Base-by-base conservation (phyloP, 352 stramenopile genomes). In the Aphanomyces euteiches region DNA sequence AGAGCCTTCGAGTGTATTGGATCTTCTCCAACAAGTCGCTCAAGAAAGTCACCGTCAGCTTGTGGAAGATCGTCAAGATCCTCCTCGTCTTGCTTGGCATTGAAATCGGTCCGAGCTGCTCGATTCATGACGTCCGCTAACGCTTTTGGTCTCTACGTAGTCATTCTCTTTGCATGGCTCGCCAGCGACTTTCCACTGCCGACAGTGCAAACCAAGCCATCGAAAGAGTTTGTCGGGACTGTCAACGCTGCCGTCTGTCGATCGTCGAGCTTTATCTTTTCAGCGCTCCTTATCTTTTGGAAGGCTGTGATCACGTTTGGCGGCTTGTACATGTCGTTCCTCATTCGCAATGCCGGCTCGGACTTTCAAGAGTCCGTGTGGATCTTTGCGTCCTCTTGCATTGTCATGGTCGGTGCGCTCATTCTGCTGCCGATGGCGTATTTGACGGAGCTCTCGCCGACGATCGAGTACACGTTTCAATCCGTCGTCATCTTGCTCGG, bases 1-100 rank as follows among this genome's bases (percentile, higher is more conserved):
- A 90, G 43, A 82, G 75, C 0, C 56, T 86, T 6, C 77, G 81
- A 0, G 81, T 89, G 0, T 89, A 89, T 60, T 77, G 78, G 5
- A 77, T 89, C 3, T 87, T 89, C 74, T 69, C 83, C 65, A 56
- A 54, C 12, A 75, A 69, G 4, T 66, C 77, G 4, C 76, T 89
- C 72, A 89, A 85, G 53, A 67, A 77, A 5, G 43, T 50, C 43
- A 50, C 43, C 1, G 43, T 50, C 43, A n/a, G 10, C 10, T n/a
- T 50, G 43, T 50, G 43, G 43, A 50, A 3, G 17, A 50, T 50
- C 43, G 43, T n/a, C 10, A 50, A 50, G 17, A n/a, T 50, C 10
- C 17, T 50, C 10, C 43, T 50, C 43, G 17, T 50, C 17, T n/a
- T 50, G 43, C 43, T 50, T 12, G 10, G 43, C 43, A n/a, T 50